phyloP scores from a whole-genome alignment of 495 filamentous ascomycete genomes.

The Daldinia childiae region DNA sequence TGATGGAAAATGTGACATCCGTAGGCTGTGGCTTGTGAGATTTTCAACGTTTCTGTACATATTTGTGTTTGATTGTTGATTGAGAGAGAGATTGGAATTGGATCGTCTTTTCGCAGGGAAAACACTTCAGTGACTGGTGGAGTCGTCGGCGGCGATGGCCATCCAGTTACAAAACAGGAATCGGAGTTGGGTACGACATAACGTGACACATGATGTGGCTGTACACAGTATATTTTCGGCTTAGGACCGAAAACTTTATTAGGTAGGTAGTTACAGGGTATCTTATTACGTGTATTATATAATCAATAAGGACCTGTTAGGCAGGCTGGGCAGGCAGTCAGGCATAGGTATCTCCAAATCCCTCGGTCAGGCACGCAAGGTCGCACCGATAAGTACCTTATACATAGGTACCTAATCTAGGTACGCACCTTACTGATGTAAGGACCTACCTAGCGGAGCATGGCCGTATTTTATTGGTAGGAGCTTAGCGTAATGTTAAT shows the following conservation, averaged over 20 bases:
- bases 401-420: too few species aligned
- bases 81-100: conserved; percentile 27
- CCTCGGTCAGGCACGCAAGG: too few species aligned
- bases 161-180: not conserved
- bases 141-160: not conserved
- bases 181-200: not conserved
- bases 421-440: too few species aligned
- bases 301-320: too few species aligned
- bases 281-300: too few species aligned
- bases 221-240: not conserved
- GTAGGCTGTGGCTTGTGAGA: not conserved
- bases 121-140: not conserved
- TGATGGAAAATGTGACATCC: conserved; percentile 11
- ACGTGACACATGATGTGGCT: conserved; percentile 3
- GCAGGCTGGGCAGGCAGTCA: too few species aligned
- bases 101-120: not conserved
- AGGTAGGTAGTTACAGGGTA: too few species aligned
- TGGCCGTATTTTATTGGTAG: not conserved
- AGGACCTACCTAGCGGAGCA: not conserved
- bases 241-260: too few species aligned
- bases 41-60: conserved; percentile 20
- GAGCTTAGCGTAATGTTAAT: not conserved
- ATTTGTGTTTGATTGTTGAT: conserved; percentile 34
- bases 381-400: too few species aligned
- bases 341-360: too few species aligned